Evolutionary conservation across 148 eudicot species (phyloP).

Genomic region (Rhododendron mucronatum): DNA sequence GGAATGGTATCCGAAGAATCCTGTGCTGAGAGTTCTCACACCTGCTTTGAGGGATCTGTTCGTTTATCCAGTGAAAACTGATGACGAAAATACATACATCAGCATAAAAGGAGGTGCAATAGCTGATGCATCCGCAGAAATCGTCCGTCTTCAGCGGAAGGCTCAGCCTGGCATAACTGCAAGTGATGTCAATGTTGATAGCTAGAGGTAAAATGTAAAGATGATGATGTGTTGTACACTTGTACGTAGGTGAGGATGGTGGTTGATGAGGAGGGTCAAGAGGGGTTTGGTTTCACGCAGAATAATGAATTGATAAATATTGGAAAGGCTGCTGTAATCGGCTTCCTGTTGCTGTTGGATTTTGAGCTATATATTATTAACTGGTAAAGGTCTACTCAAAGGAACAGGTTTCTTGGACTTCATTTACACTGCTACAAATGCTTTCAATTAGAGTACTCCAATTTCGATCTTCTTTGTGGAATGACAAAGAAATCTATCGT

Average conservation of each 20-base stretch:
- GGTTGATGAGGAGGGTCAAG: constrained; percentile 12
- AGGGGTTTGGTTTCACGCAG: no score
- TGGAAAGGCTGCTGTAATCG: no score
- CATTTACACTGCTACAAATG: background rate
- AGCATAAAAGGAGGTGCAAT: constrained; percentile 45
- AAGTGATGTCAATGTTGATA: constrained; percentile 72
- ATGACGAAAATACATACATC: constrained; percentile 72
- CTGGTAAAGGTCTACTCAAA: no score
- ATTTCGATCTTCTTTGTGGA: background rate
- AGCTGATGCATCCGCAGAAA: constrained; percentile 69
- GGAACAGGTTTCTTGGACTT: no score
- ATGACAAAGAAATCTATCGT: background rate
- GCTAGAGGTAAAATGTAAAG: constrained; percentile 43
- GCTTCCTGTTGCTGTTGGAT: no score
- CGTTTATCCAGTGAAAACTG: constrained; percentile 73
- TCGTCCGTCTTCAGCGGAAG: constrained; percentile 82
- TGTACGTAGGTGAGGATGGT: constrained; percentile 79
- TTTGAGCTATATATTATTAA: no score
- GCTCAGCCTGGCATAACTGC: constrained; percentile 91
- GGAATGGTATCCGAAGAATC: constrained; percentile 97
- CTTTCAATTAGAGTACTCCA: constrained; percentile 42
- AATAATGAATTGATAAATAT: no score
- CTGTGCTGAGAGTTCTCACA: constrained; percentile 77
- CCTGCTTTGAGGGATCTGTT: constrained; percentile 67
- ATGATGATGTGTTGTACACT: constrained; percentile 8